Evolutionary conservation across 2,329 filamentous ascomycete species (phyloP).

Genomic region (Colletotrichum coccodes): DNA sequence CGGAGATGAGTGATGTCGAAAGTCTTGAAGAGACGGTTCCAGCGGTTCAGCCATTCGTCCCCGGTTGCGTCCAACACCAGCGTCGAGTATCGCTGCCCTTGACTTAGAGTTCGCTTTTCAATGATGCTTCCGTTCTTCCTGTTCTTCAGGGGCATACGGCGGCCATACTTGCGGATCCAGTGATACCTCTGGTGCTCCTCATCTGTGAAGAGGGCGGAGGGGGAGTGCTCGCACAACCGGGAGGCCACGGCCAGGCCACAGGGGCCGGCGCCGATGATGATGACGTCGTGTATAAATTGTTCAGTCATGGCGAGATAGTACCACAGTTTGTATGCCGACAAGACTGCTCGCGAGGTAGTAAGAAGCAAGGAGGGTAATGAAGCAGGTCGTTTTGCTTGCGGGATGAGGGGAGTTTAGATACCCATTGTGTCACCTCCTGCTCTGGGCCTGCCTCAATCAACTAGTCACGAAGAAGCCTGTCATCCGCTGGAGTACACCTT

Average conservation of each 20-base stretch:
- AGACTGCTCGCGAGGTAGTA: background rate
- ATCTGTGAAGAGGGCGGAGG: constrained; percentile 84
- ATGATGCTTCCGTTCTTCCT: constrained; percentile 50
- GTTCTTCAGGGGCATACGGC: constrained; percentile 67
- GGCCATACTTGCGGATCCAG: constrained; percentile 76
- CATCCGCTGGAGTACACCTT: constrained; percentile 16
- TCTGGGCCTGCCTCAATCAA: background rate
- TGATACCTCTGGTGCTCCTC: constrained; percentile 85
- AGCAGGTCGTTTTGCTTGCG: background rate
- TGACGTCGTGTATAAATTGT: constrained; percentile 65
- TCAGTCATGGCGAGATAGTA: constrained; percentile 13
- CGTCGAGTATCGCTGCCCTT: constrained; percentile 40
- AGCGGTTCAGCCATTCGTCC: constrained; percentile 74
- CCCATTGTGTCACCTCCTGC: background rate
- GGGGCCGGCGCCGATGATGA: constrained; percentile 80
- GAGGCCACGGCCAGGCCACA: constrained; percentile 80
- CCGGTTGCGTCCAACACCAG: constrained; percentile 75
- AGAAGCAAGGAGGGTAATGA: background rate
- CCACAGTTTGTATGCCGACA: background rate
- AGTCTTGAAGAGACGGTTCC: constrained; percentile 75
- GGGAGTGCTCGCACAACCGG: constrained; percentile 76
- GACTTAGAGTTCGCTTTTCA: constrained; percentile 30
- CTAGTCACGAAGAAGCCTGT: constrained; percentile 1
- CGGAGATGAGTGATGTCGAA: constrained; percentile 78
- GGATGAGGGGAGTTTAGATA: constrained; percentile 11